Conservation (phyloP, 768 basidiomycete genomes). For the Hypholoma fasciculare region DNA sequence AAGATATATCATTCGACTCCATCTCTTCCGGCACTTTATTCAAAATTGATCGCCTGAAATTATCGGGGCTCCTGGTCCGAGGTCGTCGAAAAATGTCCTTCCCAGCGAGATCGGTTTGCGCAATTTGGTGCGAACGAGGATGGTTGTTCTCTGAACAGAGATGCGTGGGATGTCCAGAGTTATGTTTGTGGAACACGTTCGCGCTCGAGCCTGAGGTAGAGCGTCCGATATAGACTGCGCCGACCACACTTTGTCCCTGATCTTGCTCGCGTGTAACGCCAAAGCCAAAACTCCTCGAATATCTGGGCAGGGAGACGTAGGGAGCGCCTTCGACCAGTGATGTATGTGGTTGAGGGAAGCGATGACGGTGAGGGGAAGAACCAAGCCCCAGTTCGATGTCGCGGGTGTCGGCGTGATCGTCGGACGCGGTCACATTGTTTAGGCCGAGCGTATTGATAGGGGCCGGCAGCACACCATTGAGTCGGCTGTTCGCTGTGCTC, state of each 20-base stretch:
- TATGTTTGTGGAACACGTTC: not conserved
- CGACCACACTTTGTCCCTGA: not conserved
- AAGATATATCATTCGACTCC: constrained; percentile 8
- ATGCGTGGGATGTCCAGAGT: not conserved
- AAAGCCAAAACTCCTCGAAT: not conserved
- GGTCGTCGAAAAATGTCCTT: not conserved
- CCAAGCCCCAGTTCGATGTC: not conserved
- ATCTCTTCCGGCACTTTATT: constrained; percentile 25
- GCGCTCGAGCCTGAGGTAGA: not conserved
- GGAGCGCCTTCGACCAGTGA: not conserved
- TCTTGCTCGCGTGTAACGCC: not conserved
- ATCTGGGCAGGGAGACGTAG: not conserved
- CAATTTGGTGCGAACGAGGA: constrained; percentile 5
- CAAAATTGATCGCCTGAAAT: constrained; percentile 15
- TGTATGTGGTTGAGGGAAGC: not conserved
- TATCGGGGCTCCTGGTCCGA: constrained; percentile 19
- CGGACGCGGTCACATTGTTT: not conserved
- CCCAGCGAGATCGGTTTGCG: not conserved
- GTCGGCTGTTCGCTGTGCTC: not conserved
- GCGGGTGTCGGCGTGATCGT: not conserved
- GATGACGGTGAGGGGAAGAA: not conserved
- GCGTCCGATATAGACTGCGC: not conserved
- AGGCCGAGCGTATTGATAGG: not conserved
- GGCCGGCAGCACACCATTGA: not conserved
- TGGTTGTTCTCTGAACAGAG: constrained; percentile 1